phyloP scores from a whole-genome alignment of 371 early-diverging fungal genomes.

The Mortierella sp. region DNA sequence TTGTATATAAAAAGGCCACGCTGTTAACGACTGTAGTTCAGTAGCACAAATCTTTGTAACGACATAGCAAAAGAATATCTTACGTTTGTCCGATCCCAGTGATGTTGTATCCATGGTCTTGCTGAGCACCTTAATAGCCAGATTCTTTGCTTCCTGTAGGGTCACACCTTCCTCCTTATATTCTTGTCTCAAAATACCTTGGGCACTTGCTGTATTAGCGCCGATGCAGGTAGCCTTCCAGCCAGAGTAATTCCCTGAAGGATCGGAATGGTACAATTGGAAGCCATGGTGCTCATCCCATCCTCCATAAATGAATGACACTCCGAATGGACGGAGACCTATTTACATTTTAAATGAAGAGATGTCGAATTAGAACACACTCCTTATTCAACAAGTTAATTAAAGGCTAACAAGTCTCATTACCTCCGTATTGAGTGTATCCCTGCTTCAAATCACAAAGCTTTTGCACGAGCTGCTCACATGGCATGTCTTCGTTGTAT shows the following conservation, averaged over 20 bases:
- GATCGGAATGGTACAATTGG: constrained; percentile 98
- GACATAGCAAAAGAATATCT: constrained; percentile 33
- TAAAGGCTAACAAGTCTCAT: neutral
- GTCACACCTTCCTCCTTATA: constrained; percentile 89
- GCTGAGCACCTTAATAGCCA: constrained; percentile 93
- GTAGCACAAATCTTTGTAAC: neutral
- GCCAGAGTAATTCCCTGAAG: constrained; percentile 98
- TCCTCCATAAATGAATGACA: constrained; percentile 98
- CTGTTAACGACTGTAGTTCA: neutral
- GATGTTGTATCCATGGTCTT: constrained; percentile 97
- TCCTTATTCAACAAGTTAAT: neutral
- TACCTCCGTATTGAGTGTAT: constrained; percentile 98
- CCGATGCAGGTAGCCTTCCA: constrained; percentile 99
- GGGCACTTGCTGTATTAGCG: constrained; percentile 92
- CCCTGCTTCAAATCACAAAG: constrained; percentile 98
- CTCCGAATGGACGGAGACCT: constrained; percentile 99
- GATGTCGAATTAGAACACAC: neutral
- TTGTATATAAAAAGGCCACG: neutral
- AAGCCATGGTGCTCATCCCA: constrained; percentile 93
- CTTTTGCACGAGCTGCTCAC: constrained; percentile 94
- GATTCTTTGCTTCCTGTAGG: constrained; percentile 87
- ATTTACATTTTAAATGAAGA: neutral
- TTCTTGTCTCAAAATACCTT: constrained; percentile 94
- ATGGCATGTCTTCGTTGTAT: constrained; percentile 92
- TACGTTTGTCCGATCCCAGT: constrained; percentile 91